These are phyloP conservation scores for Aspergillus fumigatus DNA, from an alignment of 2,329 filamentous ascomycete species.

Conservation along the genomic window DNA sequence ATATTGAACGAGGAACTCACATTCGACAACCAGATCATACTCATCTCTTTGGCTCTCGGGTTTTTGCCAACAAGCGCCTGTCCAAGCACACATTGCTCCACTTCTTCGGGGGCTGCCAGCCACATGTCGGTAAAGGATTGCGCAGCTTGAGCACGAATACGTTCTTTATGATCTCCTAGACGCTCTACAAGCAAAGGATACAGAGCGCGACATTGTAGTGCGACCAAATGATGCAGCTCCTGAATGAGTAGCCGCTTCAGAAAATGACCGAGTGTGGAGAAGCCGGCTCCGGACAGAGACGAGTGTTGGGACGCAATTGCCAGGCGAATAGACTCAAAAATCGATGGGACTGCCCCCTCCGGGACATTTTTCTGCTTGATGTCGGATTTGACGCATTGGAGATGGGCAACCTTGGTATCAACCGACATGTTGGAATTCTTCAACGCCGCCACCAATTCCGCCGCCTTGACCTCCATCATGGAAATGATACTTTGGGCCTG, in stretches of 20 bases:
- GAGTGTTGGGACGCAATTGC: slow-evolving; percentile 74
- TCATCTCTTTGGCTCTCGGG: slow-evolving; percentile 75
- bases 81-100: slow-evolving; percentile 76
- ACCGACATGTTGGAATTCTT: slow-evolving; percentile 62
- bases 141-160: slow-evolving; percentile 68
- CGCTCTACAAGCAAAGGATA: slow-evolving; percentile 75
- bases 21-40: slow-evolving; percentile 79
- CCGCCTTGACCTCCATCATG: slow-evolving; percentile 55
- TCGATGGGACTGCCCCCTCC: slow-evolving; percentile 61
- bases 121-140: slow-evolving; percentile 77
- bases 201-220: slow-evolving; percentile 64
- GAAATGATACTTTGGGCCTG: slow-evolving; percentile 6
- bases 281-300: slow-evolving; percentile 73
- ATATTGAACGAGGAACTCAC: slow-evolving; percentile 40
- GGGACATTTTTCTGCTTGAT: slow-evolving; percentile 93
- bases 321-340: slow-evolving; percentile 77
- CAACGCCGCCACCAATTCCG: slow-evolving; percentile 49
- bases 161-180: slow-evolving; percentile 83
- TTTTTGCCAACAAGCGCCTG: slow-evolving; percentile 75
- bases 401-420: slow-evolving; percentile 65
- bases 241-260: slow-evolving; percentile 82
- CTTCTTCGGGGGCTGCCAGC: slow-evolving; percentile 62
- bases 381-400: slow-evolving; percentile 73
- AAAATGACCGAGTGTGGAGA: slow-evolving; percentile 82
- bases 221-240: slow-evolving; percentile 67